Percentiles rank a stretch among this genome's conserved stretches.
Conservation (phyloP, 306 rosid genomes). For the Carpinus viminea region DNA sequence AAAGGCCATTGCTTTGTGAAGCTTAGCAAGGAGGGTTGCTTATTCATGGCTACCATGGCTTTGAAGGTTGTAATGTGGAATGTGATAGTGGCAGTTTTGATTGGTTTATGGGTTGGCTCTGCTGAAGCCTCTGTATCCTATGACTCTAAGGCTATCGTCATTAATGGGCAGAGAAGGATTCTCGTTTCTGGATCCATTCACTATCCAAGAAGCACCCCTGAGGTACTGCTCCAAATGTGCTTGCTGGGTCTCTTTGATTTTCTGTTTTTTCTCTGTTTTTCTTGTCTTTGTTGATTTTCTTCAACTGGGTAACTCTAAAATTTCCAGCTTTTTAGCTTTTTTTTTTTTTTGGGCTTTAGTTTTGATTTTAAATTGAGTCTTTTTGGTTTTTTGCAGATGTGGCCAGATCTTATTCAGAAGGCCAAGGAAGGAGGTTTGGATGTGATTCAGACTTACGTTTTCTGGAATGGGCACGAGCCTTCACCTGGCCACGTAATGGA, state of each 20-base stretch:
- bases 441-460: constrained; percentile 94
- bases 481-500: constrained; percentile 77
- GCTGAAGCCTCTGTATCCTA: constrained; percentile 78
- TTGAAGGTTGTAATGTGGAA: constrained; percentile 72
- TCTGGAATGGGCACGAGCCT: constrained; percentile 99
- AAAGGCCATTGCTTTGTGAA: constrained; percentile 42
- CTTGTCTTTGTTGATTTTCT: constrained; percentile 18
- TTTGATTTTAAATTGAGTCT: constrained; percentile 5
- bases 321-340: constrained; percentile 21
- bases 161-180: constrained; percentile 88
- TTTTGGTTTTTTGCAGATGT: constrained; percentile 64
- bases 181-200: constrained; percentile 97
- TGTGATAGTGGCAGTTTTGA: constrained; percentile 40
- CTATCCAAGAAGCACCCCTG: constrained; percentile 95
- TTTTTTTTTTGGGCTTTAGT: not conserved
- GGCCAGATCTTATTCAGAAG: constrained; percentile 99
- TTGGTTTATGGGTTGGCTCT: constrained; percentile 42
- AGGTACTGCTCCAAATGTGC: constrained; percentile 69
- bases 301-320: constrained; percentile 35
- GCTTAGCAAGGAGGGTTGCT: constrained; percentile 21
- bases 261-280: constrained; percentile 7
- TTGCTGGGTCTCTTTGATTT: constrained; percentile 24
- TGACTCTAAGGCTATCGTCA: constrained; percentile 74
- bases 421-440: constrained; percentile 98
- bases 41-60: constrained; percentile 43